Evolutionary conservation across 305 asterid species (phyloP).

Genomic region (Rubia balearica): DNA sequence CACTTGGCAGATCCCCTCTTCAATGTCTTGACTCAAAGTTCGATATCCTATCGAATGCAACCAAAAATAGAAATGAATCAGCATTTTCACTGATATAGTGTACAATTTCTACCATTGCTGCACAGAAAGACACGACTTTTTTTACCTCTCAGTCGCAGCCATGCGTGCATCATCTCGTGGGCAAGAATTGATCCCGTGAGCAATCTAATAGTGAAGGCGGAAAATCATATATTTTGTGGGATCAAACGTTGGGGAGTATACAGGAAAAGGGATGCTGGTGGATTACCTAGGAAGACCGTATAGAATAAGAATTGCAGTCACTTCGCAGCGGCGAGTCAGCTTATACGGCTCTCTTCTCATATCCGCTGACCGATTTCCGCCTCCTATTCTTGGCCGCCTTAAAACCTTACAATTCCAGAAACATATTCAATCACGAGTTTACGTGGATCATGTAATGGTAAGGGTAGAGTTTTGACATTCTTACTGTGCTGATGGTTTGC

Average conservation of each 20-base stretch:
- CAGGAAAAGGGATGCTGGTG: not conserved
- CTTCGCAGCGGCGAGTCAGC: slow-evolving; percentile 51
- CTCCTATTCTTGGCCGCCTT: slow-evolving; percentile 47
- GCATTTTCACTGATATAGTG: not conserved
- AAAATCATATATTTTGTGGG: not conserved
- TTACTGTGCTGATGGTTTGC: slow-evolving; percentile 79
- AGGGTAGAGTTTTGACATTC: slow-evolving; percentile 19
- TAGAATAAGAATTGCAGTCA: slow-evolving; percentile 50
- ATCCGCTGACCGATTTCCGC: slow-evolving; percentile 34
- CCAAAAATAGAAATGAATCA: slow-evolving; percentile 13
- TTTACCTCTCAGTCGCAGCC: slow-evolving; percentile 45
- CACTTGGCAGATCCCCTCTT: slow-evolving; percentile 83
- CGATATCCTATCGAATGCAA: slow-evolving; percentile 42
- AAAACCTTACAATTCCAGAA: slow-evolving; percentile 31
- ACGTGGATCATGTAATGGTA: not conserved
- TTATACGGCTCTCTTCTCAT: slow-evolving; percentile 65
- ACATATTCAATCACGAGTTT: not conserved
- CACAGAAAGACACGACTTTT: too few relatives aligned
- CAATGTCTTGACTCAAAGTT: slow-evolving; percentile 72
- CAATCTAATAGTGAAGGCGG: slow-evolving; percentile 21
- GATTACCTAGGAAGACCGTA: slow-evolving; percentile 53
- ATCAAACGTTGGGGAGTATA: not conserved
- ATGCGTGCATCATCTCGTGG: slow-evolving; percentile 60
- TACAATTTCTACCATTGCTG: not conserved
- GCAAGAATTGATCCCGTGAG: slow-evolving; percentile 52